A percentile compares a stretch with the other conserved stretches of the same genome.
Conservation (phyloP, 2,329 filamentous ascomycete genomes). For the Allantophomopsis cytisporea region DNA sequence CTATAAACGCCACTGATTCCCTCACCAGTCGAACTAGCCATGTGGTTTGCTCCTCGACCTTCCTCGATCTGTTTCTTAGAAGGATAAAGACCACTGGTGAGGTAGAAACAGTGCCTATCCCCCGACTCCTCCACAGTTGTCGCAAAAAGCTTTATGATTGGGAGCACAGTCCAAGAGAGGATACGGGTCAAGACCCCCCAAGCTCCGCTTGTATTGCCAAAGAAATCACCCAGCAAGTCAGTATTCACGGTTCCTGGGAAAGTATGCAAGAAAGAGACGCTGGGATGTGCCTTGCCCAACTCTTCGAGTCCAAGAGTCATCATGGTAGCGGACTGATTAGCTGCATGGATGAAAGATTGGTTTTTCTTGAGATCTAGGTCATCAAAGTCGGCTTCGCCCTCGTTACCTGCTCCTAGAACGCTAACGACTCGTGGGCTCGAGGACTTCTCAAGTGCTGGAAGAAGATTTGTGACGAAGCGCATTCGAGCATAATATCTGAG, state of each 20-base stretch:
- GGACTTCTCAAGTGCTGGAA: conserved; percentile 9
- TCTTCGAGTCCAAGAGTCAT: conserved; percentile 35
- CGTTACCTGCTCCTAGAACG: conserved; percentile 16
- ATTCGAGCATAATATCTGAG: conserved; percentile 17
- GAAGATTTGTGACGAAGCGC: conserved; percentile 11
- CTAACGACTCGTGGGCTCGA: conserved; percentile 14
- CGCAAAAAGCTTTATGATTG: conserved; percentile 16
- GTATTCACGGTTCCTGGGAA: conserved; percentile 25
- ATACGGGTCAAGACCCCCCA: conserved; percentile 7
- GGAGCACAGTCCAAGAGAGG: conserved; percentile 9
- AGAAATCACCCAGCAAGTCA: conserved; percentile 14
- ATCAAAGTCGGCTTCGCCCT: conserved; percentile 11
- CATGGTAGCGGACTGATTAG: conserved; percentile 33
- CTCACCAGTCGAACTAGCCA: conserved; percentile 4
- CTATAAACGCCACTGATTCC: conserved; percentile 23
- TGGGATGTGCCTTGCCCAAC: conserved; percentile 28
- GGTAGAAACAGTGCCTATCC: conserved; percentile 23
- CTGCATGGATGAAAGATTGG: conserved; percentile 22
- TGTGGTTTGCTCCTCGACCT: conserved; percentile 1
- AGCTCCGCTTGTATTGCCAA: conserved; percentile 9
- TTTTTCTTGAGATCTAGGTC: conserved; percentile 16
- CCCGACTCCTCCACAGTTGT: conserved; percentile 19
- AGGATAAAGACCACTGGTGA: conserved; percentile 21
- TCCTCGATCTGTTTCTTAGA: conserved; percentile 7
- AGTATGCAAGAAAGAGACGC: conserved; percentile 25